Conservation (phyloP, 1,284 basidiomycete genomes). For the Fomitopsis betulina region DNA sequence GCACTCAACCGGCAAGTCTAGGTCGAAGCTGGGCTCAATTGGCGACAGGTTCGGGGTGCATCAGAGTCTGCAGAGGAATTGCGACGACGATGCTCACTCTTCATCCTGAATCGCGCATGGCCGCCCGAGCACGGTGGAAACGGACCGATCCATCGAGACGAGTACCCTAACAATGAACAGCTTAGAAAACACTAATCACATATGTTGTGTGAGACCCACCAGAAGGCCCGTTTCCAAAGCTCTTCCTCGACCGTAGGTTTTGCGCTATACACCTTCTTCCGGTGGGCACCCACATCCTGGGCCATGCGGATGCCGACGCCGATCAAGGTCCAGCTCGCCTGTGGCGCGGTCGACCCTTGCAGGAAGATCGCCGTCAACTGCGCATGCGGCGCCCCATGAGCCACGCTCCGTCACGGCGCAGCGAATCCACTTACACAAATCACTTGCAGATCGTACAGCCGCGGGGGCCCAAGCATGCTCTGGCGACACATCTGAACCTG, state of each 20-base stretch:
- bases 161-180: slow-evolving; percentile 42
- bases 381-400: not conserved
- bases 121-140: slow-evolving; percentile 71
- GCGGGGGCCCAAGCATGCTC: slow-evolving; percentile 52
- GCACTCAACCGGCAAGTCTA: slow-evolving; percentile 53
- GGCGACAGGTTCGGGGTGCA: not conserved
- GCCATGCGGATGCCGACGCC: slow-evolving; percentile 50
- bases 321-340: slow-evolving; percentile 48
- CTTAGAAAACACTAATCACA: no score
- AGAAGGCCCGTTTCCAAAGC: slow-evolving; percentile 64
- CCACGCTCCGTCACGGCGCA: not conserved
- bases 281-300: slow-evolving; percentile 41
- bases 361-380: slow-evolving; percentile 34
- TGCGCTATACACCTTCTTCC: slow-evolving; percentile 29
- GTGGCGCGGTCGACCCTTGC: slow-evolving; percentile 45
- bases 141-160: slow-evolving; percentile 56
- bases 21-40: slow-evolving; percentile 43
- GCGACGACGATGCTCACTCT: slow-evolving; percentile 48
- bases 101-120: slow-evolving; percentile 84
- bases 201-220: slow-evolving; percentile 35
- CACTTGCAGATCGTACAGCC: slow-evolving; percentile 67
- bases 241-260: slow-evolving; percentile 38
- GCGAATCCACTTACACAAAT: slow-evolving; percentile 31
- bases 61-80: not conserved
- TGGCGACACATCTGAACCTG: slow-evolving; percentile 58